A percentile compares a stretch with the other conserved stretches of the same genome.
Evolutionary conservation across 1,284 basidiomycete genomes (phyloP).

Genomic region (Stereum hirsutum): DNA sequence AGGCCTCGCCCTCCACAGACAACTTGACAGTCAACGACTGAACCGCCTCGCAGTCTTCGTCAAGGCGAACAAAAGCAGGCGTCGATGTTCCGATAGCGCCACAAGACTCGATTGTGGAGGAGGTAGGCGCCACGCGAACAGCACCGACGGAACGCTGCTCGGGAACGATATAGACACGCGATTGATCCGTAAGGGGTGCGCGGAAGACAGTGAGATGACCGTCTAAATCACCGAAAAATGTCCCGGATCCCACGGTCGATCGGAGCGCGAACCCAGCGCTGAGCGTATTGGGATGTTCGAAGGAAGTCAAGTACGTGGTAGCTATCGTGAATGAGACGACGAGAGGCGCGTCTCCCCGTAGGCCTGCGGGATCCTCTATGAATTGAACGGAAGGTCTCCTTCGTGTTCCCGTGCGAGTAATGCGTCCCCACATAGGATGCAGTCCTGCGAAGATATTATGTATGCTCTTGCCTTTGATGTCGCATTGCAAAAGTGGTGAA

Average conservation of each 20-base stretch:
- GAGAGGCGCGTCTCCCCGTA: conserved; percentile 21
- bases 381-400: conserved; percentile 17
- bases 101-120: conserved; percentile 1
- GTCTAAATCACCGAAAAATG: background rate
- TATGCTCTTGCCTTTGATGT: conserved; percentile 14
- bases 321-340: conserved; percentile 26
- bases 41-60: conserved; percentile 21
- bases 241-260: conserved; percentile 12
- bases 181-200: background rate
- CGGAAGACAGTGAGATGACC: background rate
- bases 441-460: conserved; percentile 22
- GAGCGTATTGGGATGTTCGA: conserved; percentile 13
- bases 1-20: background rate
- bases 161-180: background rate
- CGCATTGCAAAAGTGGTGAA: conserved; percentile 23
- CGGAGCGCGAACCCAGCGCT: conserved; percentile 20
- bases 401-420: conserved; percentile 17
- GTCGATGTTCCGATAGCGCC: background rate
- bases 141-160: background rate
- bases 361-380: conserved; percentile 24
- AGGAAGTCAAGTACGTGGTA: conserved; percentile 17
- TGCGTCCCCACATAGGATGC: conserved; percentile 22
- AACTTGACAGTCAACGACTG: background rate
- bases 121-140: background rate
- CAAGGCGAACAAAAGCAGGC: conserved; percentile 16